These are phyloP conservation scores for Alternaria sp. DNA, from an alignment of 2,329 filamentous ascomycete genomes.

Conservation along the genomic window DNA sequence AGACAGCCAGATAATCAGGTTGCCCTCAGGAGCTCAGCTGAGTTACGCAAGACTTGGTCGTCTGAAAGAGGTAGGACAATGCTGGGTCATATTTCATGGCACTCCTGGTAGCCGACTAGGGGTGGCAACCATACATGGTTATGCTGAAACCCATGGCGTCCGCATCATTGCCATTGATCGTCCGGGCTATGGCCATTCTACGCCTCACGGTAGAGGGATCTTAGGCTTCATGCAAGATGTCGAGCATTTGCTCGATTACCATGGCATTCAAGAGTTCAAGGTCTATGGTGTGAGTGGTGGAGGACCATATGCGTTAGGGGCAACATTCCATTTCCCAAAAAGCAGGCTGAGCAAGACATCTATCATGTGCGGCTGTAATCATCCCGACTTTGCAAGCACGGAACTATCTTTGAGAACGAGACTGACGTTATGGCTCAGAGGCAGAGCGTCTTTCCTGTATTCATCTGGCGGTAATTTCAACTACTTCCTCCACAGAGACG, in stretches of 20 bases:
- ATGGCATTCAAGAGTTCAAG: background rate
- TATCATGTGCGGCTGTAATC: background rate
- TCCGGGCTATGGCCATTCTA: background rate
- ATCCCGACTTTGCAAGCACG: background rate
- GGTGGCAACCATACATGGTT: background rate
- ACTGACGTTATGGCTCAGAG: background rate
- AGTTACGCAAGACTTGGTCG: slow-evolving; percentile 5
- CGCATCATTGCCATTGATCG: background rate
- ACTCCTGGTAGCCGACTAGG: slow-evolving; percentile 1
- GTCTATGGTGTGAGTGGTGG: background rate
- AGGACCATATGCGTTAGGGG: slow-evolving; percentile 1
- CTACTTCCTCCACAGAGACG: background rate
- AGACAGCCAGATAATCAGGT: background rate
- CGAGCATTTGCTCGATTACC: slow-evolving; percentile 2
- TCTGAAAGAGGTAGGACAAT: background rate
- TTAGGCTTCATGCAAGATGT: background rate
- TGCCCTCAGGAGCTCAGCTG: background rate
- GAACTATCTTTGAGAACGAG: background rate
- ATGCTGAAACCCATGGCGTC: background rate
- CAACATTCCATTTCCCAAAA: slow-evolving; percentile 1
- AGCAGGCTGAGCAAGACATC: background rate
- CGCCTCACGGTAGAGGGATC: background rate
- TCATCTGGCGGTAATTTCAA: background rate
- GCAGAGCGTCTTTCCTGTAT: background rate
- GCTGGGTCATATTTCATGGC: slow-evolving; percentile 3